phyloP scores from a whole-genome alignment of 306 rosid species.

The Cicer judaicum region DNA sequence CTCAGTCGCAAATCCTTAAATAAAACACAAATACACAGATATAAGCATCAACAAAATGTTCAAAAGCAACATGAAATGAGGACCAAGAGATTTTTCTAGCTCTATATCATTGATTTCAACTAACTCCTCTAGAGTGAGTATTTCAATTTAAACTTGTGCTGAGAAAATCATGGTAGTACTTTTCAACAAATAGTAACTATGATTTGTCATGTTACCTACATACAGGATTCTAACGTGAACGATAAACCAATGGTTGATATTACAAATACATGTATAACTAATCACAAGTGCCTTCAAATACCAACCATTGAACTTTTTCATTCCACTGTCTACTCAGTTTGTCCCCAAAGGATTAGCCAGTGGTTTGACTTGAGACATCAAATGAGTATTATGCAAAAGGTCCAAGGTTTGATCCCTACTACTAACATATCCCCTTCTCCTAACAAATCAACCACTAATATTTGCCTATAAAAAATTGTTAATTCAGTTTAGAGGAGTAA shows the following conservation, averaged over 20 bases:
- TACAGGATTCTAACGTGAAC: neutral
- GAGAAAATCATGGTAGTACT: neutral
- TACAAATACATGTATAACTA: neutral
- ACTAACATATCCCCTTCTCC: too few species aligned
- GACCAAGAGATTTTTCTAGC: constrained; percentile 26
- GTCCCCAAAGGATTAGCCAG: too few species aligned
- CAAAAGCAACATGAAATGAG: constrained; percentile 17
- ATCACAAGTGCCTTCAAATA: neutral
- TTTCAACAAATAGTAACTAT: neutral
- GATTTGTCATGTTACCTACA: neutral
- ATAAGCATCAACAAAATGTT: constrained; percentile 32
- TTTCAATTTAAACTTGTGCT: neutral
- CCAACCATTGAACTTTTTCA: neutral
- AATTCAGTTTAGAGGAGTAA: too few species aligned
- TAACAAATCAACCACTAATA: too few species aligned
- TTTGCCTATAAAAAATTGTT: too few species aligned
- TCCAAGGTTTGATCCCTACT: too few species aligned
- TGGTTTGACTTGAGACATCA: too few species aligned
- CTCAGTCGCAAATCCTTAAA: constrained; percentile 79
- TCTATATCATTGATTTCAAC: neutral
- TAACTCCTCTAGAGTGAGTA: neutral
- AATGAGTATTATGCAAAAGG: too few species aligned
- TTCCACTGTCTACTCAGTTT: neutral
- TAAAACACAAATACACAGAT: neutral
- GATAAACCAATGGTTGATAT: neutral